These are phyloP conservation scores for Penicillium fuscoglaucum DNA, from an alignment of 2,329 filamentous ascomycete species.

Conservation along the genomic window DNA sequence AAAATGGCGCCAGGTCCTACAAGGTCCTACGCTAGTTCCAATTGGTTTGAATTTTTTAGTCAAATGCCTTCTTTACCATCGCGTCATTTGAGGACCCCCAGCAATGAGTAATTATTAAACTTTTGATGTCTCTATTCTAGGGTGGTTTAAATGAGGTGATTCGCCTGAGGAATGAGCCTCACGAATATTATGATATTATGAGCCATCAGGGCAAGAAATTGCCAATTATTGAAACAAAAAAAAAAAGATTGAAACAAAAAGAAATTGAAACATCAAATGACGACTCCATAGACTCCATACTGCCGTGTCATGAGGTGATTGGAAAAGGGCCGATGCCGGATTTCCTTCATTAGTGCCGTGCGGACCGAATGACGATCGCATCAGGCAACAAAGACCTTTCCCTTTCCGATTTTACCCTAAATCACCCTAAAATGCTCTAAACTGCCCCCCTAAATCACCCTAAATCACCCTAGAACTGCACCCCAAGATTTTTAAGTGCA, in stretches of 20 bases:
- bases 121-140: neutral
- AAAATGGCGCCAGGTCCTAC: slow-evolving; percentile 8
- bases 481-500: neutral
- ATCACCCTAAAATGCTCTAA: slow-evolving; percentile 4
- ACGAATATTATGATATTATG: neutral
- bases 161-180: neutral
- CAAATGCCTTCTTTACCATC: neutral
- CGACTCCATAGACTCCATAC: neutral
- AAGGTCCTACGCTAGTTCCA: slow-evolving; percentile 8
- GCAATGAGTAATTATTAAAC: neutral
- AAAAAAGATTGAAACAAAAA: neutral
- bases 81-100: neutral
- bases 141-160: slow-evolving; percentile 1
- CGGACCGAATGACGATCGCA: slow-evolving; percentile 24
- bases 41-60: slow-evolving; percentile 4
- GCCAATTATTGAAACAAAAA: neutral
- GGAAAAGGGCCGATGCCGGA: slow-evolving; percentile 6
- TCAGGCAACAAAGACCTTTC: slow-evolving; percentile 19
- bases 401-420: slow-evolving; percentile 11
- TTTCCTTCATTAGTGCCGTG: slow-evolving; percentile 12
- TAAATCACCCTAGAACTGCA: neutral
- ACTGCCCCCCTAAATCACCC: neutral
- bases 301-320: neutral
- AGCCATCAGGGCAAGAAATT: neutral
- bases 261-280: slow-evolving; percentile 11